phyloP scores from a whole-genome alignment of 257 asterid genomes.

The Forsythia suspensa region DNA sequence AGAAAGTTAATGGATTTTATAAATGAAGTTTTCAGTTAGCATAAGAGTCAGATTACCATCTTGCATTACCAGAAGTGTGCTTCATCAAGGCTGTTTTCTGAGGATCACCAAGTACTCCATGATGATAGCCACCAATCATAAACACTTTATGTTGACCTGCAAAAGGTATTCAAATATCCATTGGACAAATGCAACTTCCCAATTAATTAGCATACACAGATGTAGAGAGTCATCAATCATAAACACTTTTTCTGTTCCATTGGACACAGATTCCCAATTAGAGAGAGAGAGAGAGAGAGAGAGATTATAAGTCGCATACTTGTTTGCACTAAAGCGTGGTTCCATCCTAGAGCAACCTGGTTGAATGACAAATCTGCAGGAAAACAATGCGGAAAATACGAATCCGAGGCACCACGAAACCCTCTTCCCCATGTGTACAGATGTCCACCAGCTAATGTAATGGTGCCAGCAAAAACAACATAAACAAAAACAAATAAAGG shows the following conservation, averaged over 20 bases:
- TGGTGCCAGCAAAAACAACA: not conserved
- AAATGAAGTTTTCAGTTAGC: not conserved
- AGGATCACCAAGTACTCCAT: conserved; percentile 53
- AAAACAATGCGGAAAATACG: conserved; percentile 37
- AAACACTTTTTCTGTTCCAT: too few species aligned
- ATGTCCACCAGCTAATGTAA: conserved; percentile 53
- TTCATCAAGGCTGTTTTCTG: conserved; percentile 29
- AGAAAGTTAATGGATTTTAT: not conserved
- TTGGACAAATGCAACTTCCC: not conserved
- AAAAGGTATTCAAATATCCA: not conserved
- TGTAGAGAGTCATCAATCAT: too few species aligned
- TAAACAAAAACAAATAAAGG: conserved; percentile 11
- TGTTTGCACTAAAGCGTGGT: conserved; percentile 67
- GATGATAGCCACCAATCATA: conserved; percentile 81
- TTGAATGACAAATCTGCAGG: conserved; percentile 35
- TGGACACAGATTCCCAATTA: too few species aligned
- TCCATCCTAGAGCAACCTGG: conserved; percentile 84
- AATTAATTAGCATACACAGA: not conserved
- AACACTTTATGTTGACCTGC: conserved; percentile 56
- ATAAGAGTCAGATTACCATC: not conserved
- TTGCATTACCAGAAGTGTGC: conserved; percentile 33
- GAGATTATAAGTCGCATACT: conserved; percentile 34
- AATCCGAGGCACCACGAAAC: conserved; percentile 46
- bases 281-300: not conserved
- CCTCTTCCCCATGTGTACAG: conserved; percentile 94